A percentile compares a stretch with the other conserved stretches of the same genome.
phyloP scores from a whole-genome alignment of 2,329 filamentous ascomycete species.

The Xylariaceae sp. region DNA sequence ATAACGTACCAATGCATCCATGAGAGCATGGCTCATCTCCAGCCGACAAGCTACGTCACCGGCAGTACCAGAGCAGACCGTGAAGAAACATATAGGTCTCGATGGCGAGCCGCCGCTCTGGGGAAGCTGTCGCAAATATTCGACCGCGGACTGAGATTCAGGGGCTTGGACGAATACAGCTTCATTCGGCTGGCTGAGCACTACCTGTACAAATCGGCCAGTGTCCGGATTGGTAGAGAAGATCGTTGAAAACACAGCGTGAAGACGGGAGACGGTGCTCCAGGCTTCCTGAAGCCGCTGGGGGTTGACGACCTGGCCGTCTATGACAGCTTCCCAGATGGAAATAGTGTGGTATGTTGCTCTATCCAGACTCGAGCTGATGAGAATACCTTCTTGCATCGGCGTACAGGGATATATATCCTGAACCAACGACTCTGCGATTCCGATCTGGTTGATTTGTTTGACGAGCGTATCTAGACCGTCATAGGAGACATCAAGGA shows the following conservation, averaged over 20 bases:
- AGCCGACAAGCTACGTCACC: background rate
- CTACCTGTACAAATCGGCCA: conserved; percentile 1
- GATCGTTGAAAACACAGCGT: conserved; percentile 1
- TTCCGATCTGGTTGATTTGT: background rate
- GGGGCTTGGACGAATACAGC: background rate
- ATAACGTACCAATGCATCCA: background rate
- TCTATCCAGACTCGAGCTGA: conserved; percentile 6
- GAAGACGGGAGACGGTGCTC: background rate
- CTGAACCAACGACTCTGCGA: background rate
- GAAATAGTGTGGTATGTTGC: conserved; percentile 6
- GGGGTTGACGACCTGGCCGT: background rate
- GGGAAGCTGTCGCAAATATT: background rate
- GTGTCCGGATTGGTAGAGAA: background rate
- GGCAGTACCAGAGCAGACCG: background rate
- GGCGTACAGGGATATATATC: conserved; percentile 19
- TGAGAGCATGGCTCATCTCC: conserved; percentile 4
- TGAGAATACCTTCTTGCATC: conserved; percentile 18
- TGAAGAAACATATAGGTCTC: background rate
- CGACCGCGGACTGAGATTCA: background rate
- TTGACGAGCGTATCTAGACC: background rate
- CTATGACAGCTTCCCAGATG: conserved; percentile 5
- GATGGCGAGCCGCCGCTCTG: background rate
- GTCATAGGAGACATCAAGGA: background rate
- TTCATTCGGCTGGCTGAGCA: background rate
- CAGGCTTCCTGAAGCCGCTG: background rate